Evolutionary conservation across 345 rosid genomes (phyloP).

Genomic region (Balakata baccata): DNA sequence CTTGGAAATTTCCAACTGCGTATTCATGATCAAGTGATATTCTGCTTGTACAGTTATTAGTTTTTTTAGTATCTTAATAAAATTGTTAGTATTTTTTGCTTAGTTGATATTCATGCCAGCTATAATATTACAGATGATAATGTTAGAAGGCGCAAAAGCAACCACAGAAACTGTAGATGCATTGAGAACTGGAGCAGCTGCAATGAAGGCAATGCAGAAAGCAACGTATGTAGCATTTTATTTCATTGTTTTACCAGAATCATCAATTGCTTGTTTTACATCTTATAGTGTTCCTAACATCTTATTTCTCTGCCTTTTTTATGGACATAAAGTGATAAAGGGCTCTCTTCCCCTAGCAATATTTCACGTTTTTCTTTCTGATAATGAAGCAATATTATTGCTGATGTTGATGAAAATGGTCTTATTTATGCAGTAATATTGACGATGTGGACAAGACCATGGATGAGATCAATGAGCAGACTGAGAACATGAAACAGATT

Average conservation of each 20-base stretch:
- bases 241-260: neutral
- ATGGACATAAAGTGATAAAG: neutral
- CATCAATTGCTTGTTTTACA: neutral
- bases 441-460: slow-evolving; percentile 84
- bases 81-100: neutral
- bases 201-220: slow-evolving; percentile 93
- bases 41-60: slow-evolving; percentile 1
- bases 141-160: slow-evolving; percentile 89
- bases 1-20: slow-evolving; percentile 81
- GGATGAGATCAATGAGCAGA: slow-evolving; percentile 91
- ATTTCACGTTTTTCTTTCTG: neutral
- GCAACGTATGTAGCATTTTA: slow-evolving; percentile 55
- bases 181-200: slow-evolving; percentile 77
- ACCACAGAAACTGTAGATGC: slow-evolving; percentile 88
- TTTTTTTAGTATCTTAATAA: neutral
- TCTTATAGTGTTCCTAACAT: neutral
- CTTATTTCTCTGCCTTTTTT: neutral
- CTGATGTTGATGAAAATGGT: neutral
- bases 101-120: neutral
- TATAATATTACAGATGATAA: slow-evolving; percentile 56
- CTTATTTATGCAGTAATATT: slow-evolving; percentile 50
- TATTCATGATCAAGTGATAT: slow-evolving; percentile 75
- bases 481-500: slow-evolving; percentile 87
- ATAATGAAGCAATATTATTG: neutral
- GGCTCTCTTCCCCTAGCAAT: neutral